These are phyloP conservation scores for Lolium multiflorum DNA, from an alignment of 176 grass and related monocot genomes.

Conservation along the genomic window DNA sequence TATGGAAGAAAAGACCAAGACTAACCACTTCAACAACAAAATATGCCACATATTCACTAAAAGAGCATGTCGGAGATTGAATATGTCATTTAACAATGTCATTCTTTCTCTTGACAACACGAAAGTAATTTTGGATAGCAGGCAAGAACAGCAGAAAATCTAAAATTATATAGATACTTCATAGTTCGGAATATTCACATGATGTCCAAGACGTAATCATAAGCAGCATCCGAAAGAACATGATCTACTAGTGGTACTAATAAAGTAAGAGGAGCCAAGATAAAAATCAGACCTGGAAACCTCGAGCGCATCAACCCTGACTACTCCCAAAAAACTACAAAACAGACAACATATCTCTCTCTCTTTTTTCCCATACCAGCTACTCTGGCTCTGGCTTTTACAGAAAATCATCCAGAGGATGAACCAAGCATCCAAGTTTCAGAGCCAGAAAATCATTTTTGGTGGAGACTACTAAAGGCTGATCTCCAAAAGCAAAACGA, in stretches of 20 bases:
- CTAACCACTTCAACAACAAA: neutral
- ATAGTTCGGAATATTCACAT: neutral
- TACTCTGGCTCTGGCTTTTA: neutral
- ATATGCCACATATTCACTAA: neutral
- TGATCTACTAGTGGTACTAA: neutral
- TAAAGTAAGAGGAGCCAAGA: neutral
- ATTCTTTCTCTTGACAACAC: conserved; percentile 29
- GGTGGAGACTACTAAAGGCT: neutral
- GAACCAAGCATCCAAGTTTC: neutral
- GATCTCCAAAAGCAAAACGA: neutral
- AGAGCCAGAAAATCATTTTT: neutral
- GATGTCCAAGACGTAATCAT: neutral
- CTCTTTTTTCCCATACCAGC: neutral
- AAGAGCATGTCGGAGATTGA: conserved; percentile 23
- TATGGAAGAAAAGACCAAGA: neutral
- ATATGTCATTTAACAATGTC: neutral
- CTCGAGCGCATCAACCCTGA: neutral
- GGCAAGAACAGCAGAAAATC: neutral
- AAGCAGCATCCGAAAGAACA: neutral
- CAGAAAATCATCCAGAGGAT: neutral
- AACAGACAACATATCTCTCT: neutral
- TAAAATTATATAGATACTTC: neutral
- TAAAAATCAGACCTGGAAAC: conserved; percentile 6
- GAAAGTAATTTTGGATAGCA: neutral
- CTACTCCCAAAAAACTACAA: neutral